Conservation (phyloP, 1,139 yeast genomes). For the Entelexis sorbosivorans region DNA sequence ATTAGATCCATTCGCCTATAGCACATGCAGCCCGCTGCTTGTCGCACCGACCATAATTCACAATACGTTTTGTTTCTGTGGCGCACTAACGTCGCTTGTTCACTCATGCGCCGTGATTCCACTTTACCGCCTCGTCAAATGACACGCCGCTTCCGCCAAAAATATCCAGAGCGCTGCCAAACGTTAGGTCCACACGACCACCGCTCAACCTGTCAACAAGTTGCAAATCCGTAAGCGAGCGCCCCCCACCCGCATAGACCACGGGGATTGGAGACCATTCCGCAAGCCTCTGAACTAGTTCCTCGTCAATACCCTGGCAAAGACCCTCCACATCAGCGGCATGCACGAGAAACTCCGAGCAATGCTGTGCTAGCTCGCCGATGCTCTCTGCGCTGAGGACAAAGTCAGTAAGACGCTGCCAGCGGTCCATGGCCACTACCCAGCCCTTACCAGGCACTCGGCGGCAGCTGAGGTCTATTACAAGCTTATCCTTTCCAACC, state of each 20-base stretch:
- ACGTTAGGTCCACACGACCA: constrained; percentile 83
- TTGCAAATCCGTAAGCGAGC: constrained; percentile 53
- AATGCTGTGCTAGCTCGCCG: constrained; percentile 45
- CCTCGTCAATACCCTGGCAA: constrained; percentile 81
- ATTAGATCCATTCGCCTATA: too few relatives aligned
- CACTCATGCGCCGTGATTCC: constrained; percentile 46
- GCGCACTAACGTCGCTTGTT: too few relatives aligned
- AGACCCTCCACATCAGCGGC: constrained; percentile 98
- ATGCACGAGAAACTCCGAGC: constrained; percentile 81
- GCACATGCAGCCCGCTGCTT: too few relatives aligned
- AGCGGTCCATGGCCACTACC: constrained; percentile 93
- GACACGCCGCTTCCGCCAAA: constrained; percentile 79
- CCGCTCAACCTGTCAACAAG: constrained; percentile 54
- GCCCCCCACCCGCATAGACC: constrained; percentile 97
- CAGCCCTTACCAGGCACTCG: constrained; percentile 40
- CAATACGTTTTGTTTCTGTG: too few relatives aligned
- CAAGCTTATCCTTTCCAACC: constrained; percentile 58
- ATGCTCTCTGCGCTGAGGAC: constrained; percentile 47
- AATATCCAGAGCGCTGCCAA: constrained; percentile 84
- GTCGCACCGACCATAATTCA: too few relatives aligned
- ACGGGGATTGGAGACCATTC: constrained; percentile 71
- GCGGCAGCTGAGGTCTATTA: constrained; percentile 86
- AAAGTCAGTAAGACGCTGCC: constrained; percentile 80
- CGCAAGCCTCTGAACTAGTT: constrained; percentile 57
- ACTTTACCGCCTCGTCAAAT: constrained; percentile 58